Conservation (phyloP, 2,329 filamentous ascomycete genomes). For the Penicillium palitans region DNA sequence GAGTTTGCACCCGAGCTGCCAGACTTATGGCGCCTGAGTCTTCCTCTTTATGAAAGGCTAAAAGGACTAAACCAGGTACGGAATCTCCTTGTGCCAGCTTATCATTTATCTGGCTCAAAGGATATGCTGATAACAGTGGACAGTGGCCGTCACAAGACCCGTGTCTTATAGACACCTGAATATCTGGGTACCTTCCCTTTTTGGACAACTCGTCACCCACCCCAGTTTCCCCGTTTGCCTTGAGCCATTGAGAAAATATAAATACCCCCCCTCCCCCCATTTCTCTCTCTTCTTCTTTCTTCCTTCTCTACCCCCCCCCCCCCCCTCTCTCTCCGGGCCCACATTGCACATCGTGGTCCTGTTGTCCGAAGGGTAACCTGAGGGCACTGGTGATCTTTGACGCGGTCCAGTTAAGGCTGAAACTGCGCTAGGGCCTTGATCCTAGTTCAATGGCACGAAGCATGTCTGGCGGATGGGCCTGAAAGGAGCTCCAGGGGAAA, state of each 20-base stretch:
- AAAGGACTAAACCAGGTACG: slow-evolving; percentile 1
- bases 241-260: neutral
- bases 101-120: neutral
- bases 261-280: neutral
- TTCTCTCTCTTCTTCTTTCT: neutral
- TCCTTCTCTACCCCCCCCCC: neutral
- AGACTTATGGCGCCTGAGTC: neutral
- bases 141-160: neutral
- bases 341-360: neutral
- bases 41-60: neutral
- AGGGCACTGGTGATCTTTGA: too few species aligned
- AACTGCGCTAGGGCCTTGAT: neutral
- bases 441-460: neutral
- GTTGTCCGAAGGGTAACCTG: too few species aligned
- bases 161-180: neutral
- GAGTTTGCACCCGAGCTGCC: neutral
- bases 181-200: too few species aligned
- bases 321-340: neutral
- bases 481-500: too few species aligned
- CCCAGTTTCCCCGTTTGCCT: too few species aligned
- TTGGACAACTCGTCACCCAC: neutral
- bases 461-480: neutral
- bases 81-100: too few species aligned
- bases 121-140: neutral
- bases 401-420: neutral